Evolutionary conservation across 73 alveolate species (phyloP).

Genomic region (Paramecium octaurelia): DNA sequence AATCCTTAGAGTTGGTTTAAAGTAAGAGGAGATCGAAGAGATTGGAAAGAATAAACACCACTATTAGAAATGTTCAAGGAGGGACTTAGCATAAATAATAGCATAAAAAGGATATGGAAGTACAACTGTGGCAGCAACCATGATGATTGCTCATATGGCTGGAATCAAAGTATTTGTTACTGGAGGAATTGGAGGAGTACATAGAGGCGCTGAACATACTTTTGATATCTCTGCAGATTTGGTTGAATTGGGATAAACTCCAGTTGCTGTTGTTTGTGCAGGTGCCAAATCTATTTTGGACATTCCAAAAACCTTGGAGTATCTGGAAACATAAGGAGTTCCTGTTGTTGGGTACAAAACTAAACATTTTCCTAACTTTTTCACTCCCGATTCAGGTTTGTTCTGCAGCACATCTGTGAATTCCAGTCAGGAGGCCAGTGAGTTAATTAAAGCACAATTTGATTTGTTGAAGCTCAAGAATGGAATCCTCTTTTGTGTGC

Average conservation of each 20-base stretch:
- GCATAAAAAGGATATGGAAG: conserved; percentile 85
- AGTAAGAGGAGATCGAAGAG: conserved; percentile 77
- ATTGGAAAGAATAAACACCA: conserved; percentile 75
- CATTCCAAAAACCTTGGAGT: conserved; percentile 79
- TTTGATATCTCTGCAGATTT: conserved; percentile 92
- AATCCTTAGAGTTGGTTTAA: conserved; percentile 78
- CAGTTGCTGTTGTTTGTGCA: not conserved
- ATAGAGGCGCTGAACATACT: conserved; percentile 87
- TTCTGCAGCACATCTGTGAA: not conserved
- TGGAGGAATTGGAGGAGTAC: conserved; percentile 98
- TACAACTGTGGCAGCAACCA: conserved; percentile 95
- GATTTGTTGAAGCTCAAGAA: conserved; percentile 66
- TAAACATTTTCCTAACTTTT: not conserved
- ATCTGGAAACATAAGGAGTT: conserved; percentile 80
- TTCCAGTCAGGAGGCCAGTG: not conserved
- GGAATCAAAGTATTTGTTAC: conserved; percentile 91
- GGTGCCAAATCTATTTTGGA: conserved; percentile 74
- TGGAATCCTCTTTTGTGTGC: conserved; percentile 86
- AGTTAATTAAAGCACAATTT: conserved; percentile 66
- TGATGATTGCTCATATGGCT: conserved; percentile 84
- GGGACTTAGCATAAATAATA: conserved; percentile 86
- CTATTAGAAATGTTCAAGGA: conserved; percentile 86
- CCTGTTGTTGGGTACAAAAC: conserved; percentile 67
- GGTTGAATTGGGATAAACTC: conserved; percentile 82
- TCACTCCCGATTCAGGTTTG: not conserved